Evolutionary conservation across 306 rosid species (phyloP), one percentile per base, ranked within the genome.

Genomic region (Cicer pinnatifidum): DNA sequence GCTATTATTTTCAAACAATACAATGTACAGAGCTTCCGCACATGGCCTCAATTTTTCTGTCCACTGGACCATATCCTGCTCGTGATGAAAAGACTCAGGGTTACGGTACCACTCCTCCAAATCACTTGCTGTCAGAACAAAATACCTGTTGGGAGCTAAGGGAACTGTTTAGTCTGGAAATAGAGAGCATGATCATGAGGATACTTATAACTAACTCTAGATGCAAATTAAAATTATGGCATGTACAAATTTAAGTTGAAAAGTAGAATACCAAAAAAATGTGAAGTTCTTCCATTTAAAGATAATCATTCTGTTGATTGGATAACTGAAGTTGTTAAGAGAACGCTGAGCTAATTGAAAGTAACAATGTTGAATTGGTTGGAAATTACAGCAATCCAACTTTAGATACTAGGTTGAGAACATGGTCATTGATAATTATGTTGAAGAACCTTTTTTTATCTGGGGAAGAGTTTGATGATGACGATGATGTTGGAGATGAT

Each of bases 11-110:
- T 91, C 97, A 88, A 93, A 93, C 82, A 93, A 76, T 69, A 93
- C 91, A 39, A 93, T 93, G 84, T 89, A 93, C 56, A 93, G 74
- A 75, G 98, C 98, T 80, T 93, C 98, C 64, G 98, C 97, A 71
- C 97, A 93, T 51, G 98, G 98, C 83, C 98, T 88, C 80, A 93
- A 83, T 82, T 89, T 93, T 84, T 93, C 98, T 35, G 97, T 91
- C 97, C 98, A 93, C 87, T 91, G 96, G 81, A 93, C 85, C 98
- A 93, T 93, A 84, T 93, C 98, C 83, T 93, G 97, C 88, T 93
- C 98, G 8, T 93, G 98, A 81, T 93, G 98, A 79, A 93, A 93
- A 78, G 90, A 79, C 75, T 93, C 98, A 0, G 98, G 94, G 75
- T 87, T 89, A 74, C 69, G 90, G 75, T 89, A 93, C 96, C 93